These are phyloP conservation scores for Hymenoscyphus repandus DNA, from an alignment of 2,329 filamentous ascomycete species.

Conservation along the genomic window DNA sequence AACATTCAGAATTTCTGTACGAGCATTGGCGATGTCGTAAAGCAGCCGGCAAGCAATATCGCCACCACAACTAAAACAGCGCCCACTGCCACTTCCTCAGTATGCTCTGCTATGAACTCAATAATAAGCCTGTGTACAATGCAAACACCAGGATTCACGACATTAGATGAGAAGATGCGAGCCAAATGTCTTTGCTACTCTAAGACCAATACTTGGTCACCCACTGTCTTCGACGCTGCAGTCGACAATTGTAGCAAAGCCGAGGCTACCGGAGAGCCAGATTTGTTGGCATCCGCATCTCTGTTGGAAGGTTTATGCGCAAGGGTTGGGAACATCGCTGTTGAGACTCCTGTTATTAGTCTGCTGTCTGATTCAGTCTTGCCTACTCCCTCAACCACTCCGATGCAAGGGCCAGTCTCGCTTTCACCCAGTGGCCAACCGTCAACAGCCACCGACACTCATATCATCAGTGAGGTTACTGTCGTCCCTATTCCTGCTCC, in stretches of 20 bases:
- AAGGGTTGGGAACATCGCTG: background rate
- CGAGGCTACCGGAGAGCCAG: background rate
- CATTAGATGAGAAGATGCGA: background rate
- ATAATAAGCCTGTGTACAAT: background rate
- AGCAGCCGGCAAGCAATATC: slow-evolving; percentile 7
- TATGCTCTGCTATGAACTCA: background rate
- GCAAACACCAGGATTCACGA: slow-evolving; percentile 2
- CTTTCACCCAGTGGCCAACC: too few relatives aligned
- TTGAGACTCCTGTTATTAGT: background rate
- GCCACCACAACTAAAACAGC: background rate
- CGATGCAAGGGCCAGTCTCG: too few relatives aligned
- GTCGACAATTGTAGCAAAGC: background rate
- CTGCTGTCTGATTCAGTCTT: too few relatives aligned
- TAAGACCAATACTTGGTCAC: background rate
- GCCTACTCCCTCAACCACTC: too few relatives aligned
- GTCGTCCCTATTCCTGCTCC: slow-evolving; percentile 2
- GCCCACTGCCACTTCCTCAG: background rate
- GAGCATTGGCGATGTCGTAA: slow-evolving; percentile 17
- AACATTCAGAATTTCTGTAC: slow-evolving; percentile 22
- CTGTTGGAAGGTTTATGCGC: background rate
- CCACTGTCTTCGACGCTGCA: slow-evolving; percentile 1
- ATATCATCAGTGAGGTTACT: background rate
- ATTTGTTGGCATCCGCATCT: background rate
- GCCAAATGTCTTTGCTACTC: slow-evolving; percentile 8
- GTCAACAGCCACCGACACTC: too few relatives aligned